A percentile compares a stretch with the other conserved stretches of the same genome.
Evolutionary conservation across 306 rosid species (phyloP).

Genomic region (Lablab purpureus): DNA sequence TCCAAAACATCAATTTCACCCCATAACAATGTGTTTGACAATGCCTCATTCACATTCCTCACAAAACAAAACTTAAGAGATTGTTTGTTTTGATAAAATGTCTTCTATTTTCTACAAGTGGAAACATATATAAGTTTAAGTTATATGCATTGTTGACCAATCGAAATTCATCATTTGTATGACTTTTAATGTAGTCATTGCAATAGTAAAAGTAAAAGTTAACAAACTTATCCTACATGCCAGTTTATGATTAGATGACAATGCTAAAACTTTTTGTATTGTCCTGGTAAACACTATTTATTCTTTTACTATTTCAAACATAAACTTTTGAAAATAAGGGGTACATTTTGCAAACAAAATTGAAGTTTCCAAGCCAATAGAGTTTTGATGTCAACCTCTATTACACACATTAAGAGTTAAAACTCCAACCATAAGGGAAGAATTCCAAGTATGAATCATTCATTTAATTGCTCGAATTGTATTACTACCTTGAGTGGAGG

Average conservation of each 20-base stretch:
- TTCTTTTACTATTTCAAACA: background rate
- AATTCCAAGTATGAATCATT: background rate
- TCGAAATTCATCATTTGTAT: background rate
- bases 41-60: background rate
- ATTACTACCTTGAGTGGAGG: slow-evolving; percentile 29
- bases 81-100: background rate
- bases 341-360: background rate
- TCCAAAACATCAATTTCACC: background rate
- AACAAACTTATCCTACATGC: background rate
- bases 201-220: background rate
- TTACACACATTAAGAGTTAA: background rate
- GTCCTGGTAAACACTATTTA: background rate
- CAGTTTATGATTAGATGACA: background rate
- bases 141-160: background rate
- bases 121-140: background rate
- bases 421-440: background rate
- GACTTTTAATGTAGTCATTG: background rate
- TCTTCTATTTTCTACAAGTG: background rate
- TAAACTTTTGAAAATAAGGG: background rate
- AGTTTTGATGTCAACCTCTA: background rate
- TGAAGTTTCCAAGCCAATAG: background rate
- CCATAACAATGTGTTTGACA: background rate
- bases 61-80: background rate
- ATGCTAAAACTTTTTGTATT: background rate
- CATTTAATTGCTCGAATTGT: background rate